Evolutionary conservation across 768 basidiomycete species (phyloP).

Genomic region (Lactarius akahatsu): DNA sequence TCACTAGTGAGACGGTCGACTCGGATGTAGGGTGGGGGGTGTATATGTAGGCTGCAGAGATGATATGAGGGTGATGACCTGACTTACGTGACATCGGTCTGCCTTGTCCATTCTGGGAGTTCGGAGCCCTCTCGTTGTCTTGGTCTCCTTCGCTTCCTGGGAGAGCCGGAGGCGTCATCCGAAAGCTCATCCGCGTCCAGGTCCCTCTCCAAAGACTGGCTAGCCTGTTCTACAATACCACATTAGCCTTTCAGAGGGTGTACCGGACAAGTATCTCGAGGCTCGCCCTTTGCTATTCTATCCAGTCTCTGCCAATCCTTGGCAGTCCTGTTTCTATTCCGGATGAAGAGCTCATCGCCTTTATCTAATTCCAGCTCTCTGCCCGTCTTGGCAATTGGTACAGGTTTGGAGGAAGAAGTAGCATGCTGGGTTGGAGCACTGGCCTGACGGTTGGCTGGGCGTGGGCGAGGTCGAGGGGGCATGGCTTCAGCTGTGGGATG

Average conservation of each 20-base stretch:
- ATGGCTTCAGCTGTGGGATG: conserved; percentile 15
- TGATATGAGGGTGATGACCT: not conserved
- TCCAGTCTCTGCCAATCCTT: conserved; percentile 62
- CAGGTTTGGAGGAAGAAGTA: conserved; percentile 18
- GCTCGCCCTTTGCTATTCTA: conserved; percentile 54
- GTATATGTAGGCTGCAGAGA: not conserved
- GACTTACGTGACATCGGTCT: conserved; percentile 25
- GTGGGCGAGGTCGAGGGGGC: conserved; percentile 30
- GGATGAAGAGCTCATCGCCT: conserved; percentile 68
- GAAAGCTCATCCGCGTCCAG: conserved; percentile 29
- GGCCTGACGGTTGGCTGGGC: conserved; percentile 27
- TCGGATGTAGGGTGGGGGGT: not conserved
- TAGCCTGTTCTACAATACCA: conserved; percentile 20
- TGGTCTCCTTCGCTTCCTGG: conserved; percentile 25
- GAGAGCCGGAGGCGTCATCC: conserved; percentile 18
- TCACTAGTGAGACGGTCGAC: not conserved
- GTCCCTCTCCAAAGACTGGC: conserved; percentile 25
- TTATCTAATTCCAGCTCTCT: conserved; percentile 43
- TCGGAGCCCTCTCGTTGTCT: conserved; percentile 22
- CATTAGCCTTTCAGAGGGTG: conserved; percentile 1
- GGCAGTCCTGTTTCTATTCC: conserved; percentile 56
- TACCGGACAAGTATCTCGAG: not conserved
- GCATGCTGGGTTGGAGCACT: conserved; percentile 15
- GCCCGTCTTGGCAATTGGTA: conserved; percentile 20
- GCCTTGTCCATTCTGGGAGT: conserved; percentile 28